Base-by-base conservation (phyloP, 1,284 basidiomycete species). In the Papiliotrema nemorosa region DNA sequence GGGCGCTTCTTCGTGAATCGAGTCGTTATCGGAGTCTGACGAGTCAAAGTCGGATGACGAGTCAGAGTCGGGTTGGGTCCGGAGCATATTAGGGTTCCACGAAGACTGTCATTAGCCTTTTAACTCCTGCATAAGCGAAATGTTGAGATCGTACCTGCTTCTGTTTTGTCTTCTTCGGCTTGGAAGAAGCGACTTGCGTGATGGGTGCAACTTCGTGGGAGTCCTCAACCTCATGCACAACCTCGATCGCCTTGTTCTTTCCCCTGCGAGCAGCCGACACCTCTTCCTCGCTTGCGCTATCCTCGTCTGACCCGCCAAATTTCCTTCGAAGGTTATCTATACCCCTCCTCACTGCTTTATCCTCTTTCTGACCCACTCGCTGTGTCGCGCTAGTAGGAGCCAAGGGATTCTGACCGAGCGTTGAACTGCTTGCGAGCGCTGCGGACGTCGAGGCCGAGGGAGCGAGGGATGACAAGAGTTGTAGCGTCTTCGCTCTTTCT, bases 331-430 rank as follows among this genome's bases (percentile, higher is more conserved):
- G 77, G 62, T 81, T 81, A 58, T 67, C 79, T 78, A 84, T 84
- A 49, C 84, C 83, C 44, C 87, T 78, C 44, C 86, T 78, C 12
- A 85, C 83, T 52, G 82, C 80, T 13, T 85, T 77, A 59, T 83
- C 84, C 70, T 90, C 88, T 55, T 89, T 87, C 64, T 84, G 84
- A 41, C 88, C 82, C 0, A 86, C 86, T 65, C 94, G 84, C 38
- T 75, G 64, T 39, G 66, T 50, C 0, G 74, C 72, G 29, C 68
- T 73, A 2, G 63, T 63, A 1, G 72, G 72, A 21, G 63, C 64
- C 2, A 60, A 22, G 0, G 74, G 74, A 41, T 69, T 70, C 54
- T 75, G 74, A 5, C 70, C 71, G 1, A 67, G 53, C 2, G 63
- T 62, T 3, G 65, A 58, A 2, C 68, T 59, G 6, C 69, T 69